Evolutionary conservation across 1,284 basidiomycete genomes (phyloP).

Genomic region (Sporisorium exsertum): DNA sequence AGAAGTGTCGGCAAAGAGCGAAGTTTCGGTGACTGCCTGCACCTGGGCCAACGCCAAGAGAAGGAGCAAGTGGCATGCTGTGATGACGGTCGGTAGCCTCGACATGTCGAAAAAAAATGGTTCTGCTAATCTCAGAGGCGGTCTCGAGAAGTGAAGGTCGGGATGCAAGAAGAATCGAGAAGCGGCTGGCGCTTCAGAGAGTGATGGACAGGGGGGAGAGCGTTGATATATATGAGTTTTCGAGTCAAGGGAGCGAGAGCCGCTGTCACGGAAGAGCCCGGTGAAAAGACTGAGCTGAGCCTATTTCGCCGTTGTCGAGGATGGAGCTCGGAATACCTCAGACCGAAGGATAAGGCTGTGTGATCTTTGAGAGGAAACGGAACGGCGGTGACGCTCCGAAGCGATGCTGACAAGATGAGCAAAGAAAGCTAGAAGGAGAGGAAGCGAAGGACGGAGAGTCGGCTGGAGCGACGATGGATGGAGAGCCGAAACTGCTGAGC

Average conservation of each 20-base stretch:
- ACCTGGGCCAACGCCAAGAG: conserved; percentile 15
- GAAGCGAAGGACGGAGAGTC: too few species aligned
- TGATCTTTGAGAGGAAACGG: not conserved
- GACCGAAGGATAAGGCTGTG: not conserved
- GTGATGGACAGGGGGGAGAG: not conserved
- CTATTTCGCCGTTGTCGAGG: not conserved
- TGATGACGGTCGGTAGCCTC: conserved; percentile 14
- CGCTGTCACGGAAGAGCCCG: conserved; percentile 1
- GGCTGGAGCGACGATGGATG: not conserved
- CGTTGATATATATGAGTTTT: not conserved
- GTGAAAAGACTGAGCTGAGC: not conserved
- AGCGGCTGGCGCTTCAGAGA: not conserved
- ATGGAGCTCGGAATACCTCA: not conserved
- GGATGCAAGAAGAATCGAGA: not conserved
- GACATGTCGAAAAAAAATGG: conserved; percentile 16
- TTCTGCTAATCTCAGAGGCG: conserved; percentile 1
- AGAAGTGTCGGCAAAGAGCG: conserved; percentile 30
- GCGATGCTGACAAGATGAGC: not conserved
- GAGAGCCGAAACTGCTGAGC: conserved; percentile 11
- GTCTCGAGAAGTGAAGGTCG: not conserved
- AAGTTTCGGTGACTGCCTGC: conserved; percentile 5
- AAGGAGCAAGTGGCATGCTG: conserved; percentile 19
- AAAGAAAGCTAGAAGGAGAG: too few species aligned
- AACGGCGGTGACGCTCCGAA: not conserved
- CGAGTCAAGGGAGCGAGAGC: not conserved